A percentile compares a stretch with the other conserved stretches of the same genome.
Conservation (phyloP, 495 filamentous ascomycete species). For the Cryomyces minteri region DNA sequence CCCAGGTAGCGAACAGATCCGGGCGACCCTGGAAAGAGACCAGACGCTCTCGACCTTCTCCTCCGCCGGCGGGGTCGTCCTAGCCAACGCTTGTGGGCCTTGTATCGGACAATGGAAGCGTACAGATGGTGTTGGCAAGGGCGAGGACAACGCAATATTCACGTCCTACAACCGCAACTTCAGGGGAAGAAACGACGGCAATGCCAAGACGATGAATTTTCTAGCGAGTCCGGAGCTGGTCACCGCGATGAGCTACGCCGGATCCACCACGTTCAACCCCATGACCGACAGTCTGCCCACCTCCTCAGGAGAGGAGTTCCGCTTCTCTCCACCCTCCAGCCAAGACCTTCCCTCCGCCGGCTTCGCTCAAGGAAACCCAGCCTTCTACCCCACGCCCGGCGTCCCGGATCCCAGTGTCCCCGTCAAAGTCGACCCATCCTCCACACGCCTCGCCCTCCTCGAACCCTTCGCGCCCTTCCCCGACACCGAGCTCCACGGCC, state of each 20-base stretch:
- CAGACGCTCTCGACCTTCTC: conserved; percentile 72
- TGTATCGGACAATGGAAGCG: conserved; percentile 96
- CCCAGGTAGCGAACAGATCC: conserved; percentile 90
- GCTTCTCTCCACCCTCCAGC: conserved; percentile 67
- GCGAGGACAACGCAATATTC: conserved; percentile 84
- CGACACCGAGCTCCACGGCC: conserved; percentile 43
- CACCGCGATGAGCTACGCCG: conserved; percentile 86
- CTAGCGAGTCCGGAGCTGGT: conserved; percentile 90
- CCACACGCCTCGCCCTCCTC: conserved; percentile 71
- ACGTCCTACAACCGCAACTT: conserved; percentile 99
- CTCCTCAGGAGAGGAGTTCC: conserved; percentile 66
- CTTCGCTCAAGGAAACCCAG: conserved; percentile 63
- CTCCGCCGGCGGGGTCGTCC: conserved; percentile 67
- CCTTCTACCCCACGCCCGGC: conserved; percentile 52
- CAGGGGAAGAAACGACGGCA: conserved; percentile 90
- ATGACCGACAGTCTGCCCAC: conserved; percentile 72
- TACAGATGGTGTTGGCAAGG: conserved; percentile 64
- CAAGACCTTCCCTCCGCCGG: conserved; percentile 56
- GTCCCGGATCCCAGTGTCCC: conserved; percentile 42
- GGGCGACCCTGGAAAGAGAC: conserved; percentile 78
- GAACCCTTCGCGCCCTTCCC: conserved; percentile 87
- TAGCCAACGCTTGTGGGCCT: conserved; percentile 91
- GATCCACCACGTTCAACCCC: conserved; percentile 89
- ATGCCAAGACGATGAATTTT: conserved; percentile 95
- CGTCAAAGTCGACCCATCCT: conserved; percentile 66